Percentiles rank a stretch among this genome's conserved stretches.
phyloP scores from a whole-genome alignment of 495 filamentous ascomycete species.

The Paragyromitra xinjiangensis region DNA sequence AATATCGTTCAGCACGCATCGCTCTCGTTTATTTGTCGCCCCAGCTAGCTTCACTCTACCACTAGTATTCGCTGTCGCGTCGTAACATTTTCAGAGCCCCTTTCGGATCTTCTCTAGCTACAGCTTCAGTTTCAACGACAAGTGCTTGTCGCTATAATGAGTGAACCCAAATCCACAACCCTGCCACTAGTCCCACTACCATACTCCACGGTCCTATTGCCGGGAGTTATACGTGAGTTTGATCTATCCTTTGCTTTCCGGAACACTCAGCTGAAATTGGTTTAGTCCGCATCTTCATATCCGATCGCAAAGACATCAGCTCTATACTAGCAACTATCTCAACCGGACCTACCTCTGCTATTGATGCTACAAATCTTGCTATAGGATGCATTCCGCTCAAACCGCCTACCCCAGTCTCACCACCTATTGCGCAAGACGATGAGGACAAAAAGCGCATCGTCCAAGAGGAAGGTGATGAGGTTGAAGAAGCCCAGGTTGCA shows the following conservation, averaged over 20 bases:
- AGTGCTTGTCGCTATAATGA: conserved; percentile 32
- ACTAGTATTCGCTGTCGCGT: conserved; percentile 30
- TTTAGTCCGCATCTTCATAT: conserved; percentile 68
- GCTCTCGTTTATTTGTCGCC: conserved; percentile 1
- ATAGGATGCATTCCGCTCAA: conserved; percentile 75
- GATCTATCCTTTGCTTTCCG: background rate
- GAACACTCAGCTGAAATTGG: background rate
- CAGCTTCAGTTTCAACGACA: conserved; percentile 29
- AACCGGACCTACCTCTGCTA: conserved; percentile 63
- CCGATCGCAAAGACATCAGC: conserved; percentile 72
- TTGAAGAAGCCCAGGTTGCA: conserved; percentile 53
- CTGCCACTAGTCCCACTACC: conserved; percentile 74
- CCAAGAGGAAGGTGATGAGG: conserved; percentile 57
- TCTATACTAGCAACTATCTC: conserved; percentile 72
- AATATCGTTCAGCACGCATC: conserved; percentile 19
- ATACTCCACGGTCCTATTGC: conserved; percentile 70
- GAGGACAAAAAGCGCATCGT: conserved; percentile 55
- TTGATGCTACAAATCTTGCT: conserved; percentile 66
- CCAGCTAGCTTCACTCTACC: conserved; percentile 1
- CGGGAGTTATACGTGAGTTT: conserved; percentile 65
- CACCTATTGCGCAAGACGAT: conserved; percentile 52
- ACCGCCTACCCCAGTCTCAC: conserved; percentile 60
- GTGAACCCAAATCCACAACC: conserved; percentile 49
- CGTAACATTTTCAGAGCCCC: conserved; percentile 20
- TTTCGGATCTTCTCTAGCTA: conserved; percentile 38